These are phyloP conservation scores for Artomyces pyxidatus DNA, from an alignment of 768 basidiomycete genomes.

Conservation along the genomic window DNA sequence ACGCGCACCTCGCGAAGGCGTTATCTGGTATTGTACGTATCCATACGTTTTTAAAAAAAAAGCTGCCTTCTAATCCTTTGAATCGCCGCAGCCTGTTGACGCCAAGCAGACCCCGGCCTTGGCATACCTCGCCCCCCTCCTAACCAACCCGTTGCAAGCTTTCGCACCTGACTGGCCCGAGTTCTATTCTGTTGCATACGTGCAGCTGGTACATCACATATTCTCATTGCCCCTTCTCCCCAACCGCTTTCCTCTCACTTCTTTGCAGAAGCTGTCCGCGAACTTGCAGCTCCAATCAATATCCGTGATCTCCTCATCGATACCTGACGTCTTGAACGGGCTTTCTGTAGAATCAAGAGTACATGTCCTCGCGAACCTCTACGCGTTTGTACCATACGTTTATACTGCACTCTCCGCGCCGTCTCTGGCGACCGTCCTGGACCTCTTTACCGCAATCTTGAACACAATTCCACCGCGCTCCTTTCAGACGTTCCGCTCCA, in stretches of 20 bases:
- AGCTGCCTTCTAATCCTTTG: neutral
- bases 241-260: constrained; percentile 55
- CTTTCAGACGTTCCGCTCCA: too few relatives aligned
- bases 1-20: constrained; percentile 32
- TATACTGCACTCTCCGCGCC: constrained; percentile 40
- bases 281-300: constrained; percentile 48
- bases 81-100: constrained; percentile 43
- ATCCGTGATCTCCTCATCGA: constrained; percentile 23
- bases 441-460: constrained; percentile 43
- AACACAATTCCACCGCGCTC: constrained; percentile 43
- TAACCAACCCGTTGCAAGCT: constrained; percentile 53
- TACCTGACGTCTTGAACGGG: constrained; percentile 9
- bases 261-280: constrained; percentile 57
- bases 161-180: constrained; percentile 3
- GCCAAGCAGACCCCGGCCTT: constrained; percentile 48
- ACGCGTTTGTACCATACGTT: constrained; percentile 55
- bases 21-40: constrained; percentile 44
- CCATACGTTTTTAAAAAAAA: neutral
- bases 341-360: constrained; percentile 28
- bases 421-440: constrained; percentile 45
- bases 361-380: constrained; percentile 67
- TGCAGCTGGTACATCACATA: constrained; percentile 3
- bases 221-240: constrained; percentile 60
- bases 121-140: constrained; percentile 45
- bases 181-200: constrained; percentile 6